Conservation (phyloP, 2,329 filamentous ascomycete species). For the Colletotrichum tropicale region DNA sequence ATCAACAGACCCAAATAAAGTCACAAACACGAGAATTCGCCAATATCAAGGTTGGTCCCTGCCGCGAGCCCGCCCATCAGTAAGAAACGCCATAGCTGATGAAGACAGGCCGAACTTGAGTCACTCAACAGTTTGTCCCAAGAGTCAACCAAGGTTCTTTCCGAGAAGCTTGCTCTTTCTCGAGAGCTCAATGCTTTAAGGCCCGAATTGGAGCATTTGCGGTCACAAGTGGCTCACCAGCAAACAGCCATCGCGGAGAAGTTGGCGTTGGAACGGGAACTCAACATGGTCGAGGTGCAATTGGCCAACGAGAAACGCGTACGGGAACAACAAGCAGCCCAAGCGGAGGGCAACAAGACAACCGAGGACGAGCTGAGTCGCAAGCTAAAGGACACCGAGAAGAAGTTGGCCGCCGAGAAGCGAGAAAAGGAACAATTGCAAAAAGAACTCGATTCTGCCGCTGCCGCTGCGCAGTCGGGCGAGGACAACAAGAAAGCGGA, state of each 20-base stretch:
- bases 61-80: too few relatives aligned
- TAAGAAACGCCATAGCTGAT: neutral
- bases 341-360: neutral
- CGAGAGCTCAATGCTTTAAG: slow-evolving; percentile 58
- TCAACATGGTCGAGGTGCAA: slow-evolving; percentile 79
- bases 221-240: slow-evolving; percentile 60
- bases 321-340: slow-evolving; percentile 7
- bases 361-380: slow-evolving; percentile 40
- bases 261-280: slow-evolving; percentile 76
- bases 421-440: slow-evolving; percentile 20
- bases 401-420: slow-evolving; percentile 35
- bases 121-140: slow-evolving; percentile 70
- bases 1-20: slow-evolving; percentile 52
- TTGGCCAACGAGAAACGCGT: slow-evolving; percentile 74
- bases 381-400: slow-evolving; percentile 39
- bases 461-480: slow-evolving; percentile 64
- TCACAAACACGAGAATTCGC: slow-evolving; percentile 53
- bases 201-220: slow-evolving; percentile 61
- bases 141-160: slow-evolving; percentile 72
- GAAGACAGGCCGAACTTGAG: slow-evolving; percentile 69
- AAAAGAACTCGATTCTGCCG: slow-evolving; percentile 51
- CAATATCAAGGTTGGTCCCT: slow-evolving; percentile 47
- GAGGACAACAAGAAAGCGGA: slow-evolving; percentile 54
- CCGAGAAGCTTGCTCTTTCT: slow-evolving; percentile 59
- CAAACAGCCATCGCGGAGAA: slow-evolving; percentile 79